These are phyloP conservation scores for Pichia sp. DNA, from an alignment of 1,139 yeast genomes.

Conservation along the genomic window DNA sequence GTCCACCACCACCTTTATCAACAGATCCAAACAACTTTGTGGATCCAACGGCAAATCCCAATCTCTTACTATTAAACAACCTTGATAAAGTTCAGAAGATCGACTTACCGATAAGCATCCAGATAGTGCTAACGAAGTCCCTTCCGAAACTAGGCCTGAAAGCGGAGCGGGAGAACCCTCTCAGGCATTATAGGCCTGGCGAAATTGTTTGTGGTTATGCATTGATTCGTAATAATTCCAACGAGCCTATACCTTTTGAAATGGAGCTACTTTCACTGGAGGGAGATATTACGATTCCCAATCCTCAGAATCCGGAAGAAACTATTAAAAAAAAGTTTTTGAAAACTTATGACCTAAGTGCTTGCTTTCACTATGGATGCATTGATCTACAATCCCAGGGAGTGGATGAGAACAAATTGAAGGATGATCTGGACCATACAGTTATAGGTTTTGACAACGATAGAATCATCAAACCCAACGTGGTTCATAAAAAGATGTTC, in stretches of 20 bases:
- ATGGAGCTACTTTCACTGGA: conserved; percentile 54
- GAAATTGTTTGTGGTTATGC: conserved; percentile 51
- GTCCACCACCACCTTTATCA: conserved; percentile 1
- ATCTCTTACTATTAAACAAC: conserved; percentile 30
- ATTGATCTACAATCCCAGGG: conserved; percentile 19
- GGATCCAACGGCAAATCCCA: conserved; percentile 22
- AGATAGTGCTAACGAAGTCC: conserved; percentile 31
- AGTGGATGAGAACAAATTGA: conserved; percentile 1
- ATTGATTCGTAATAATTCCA: conserved; percentile 37
- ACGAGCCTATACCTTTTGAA: conserved; percentile 40
- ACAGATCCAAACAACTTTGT: conserved; percentile 9
- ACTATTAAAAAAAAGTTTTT: conserved; percentile 27
- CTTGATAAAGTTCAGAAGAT: conserved; percentile 28
- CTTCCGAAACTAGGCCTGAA: conserved; percentile 27
- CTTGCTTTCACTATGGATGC: conserved; percentile 34
- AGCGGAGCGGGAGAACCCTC: conserved; percentile 27
- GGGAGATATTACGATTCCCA: conserved; percentile 30
- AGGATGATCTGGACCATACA: conserved; percentile 35
- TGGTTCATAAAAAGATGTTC: conserved; percentile 54
- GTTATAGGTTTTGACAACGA: conserved; percentile 45
- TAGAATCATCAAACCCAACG: conserved; percentile 43
- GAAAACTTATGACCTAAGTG: conserved; percentile 35
- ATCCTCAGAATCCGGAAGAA: conserved; percentile 5
- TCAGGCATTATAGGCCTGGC: conserved; percentile 47
- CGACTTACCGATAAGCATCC: conserved; percentile 27